Evolutionary conservation across 2,329 filamentous ascomycete genomes (phyloP).

Genomic region (Paradendryphiella salina): DNA sequence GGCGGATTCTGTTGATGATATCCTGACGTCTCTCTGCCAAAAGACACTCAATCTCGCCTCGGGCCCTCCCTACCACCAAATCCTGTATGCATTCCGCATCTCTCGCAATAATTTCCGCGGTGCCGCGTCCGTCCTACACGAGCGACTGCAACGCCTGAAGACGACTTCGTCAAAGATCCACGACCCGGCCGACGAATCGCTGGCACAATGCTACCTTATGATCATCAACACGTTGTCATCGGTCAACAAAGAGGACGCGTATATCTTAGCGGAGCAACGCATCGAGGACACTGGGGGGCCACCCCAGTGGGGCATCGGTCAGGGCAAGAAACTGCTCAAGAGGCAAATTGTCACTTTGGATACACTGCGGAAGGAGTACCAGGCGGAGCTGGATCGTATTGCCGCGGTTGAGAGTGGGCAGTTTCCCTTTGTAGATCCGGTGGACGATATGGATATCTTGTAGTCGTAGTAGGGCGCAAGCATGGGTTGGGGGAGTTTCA

Average conservation of each 20-base stretch:
- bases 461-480: constrained; percentile 33
- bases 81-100: constrained; percentile 89
- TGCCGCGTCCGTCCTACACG: constrained; percentile 61
- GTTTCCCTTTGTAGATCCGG: constrained; percentile 68
- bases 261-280: constrained; percentile 65
- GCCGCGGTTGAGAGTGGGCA: constrained; percentile 86
- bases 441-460: constrained; percentile 45
- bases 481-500: background rate
- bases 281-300: constrained; percentile 46
- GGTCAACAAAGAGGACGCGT: constrained; percentile 78
- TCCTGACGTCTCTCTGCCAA: constrained; percentile 72
- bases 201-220: constrained; percentile 78
- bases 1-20: constrained; percentile 75
- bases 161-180: constrained; percentile 45
- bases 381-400: constrained; percentile 84
- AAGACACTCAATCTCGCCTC: constrained; percentile 66
- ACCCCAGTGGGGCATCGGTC: constrained; percentile 36
- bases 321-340: constrained; percentile 54
- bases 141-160: constrained; percentile 58
- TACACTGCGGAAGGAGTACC: constrained; percentile 85
- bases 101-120: constrained; percentile 85
- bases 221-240: constrained; percentile 92
- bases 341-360: constrained; percentile 82
- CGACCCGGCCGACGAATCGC: constrained; percentile 56
- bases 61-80: constrained; percentile 75